Base-by-base conservation (phyloP, 2,329 filamentous ascomycete genomes). In the Mycocentrospora acerina region DNA sequence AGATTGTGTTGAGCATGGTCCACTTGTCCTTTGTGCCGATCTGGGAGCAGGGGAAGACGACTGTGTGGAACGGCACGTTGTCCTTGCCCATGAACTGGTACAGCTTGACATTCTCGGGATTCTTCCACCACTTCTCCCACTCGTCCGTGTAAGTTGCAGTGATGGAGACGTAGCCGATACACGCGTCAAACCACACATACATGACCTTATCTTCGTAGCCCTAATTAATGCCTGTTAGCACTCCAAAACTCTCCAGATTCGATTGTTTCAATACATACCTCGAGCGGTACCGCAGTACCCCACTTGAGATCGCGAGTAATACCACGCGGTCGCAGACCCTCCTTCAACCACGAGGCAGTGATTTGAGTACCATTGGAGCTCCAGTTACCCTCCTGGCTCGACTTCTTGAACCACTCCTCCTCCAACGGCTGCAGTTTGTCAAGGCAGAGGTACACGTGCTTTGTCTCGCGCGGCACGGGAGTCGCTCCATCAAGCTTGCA, bases 21-120 rank as follows among this genome's bases (percentile, higher is more conserved):
- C 90, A 96, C 48, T 84, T 83, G 55, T 95, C 85, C 29, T 78
- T 76, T 0, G 90, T 91, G 40, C 90, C 90, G 9, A 96, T 76
- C 66, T 95, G 86, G 28, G 84, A 90, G 19, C 81, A 87, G 2
- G 91, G 91, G 76, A 95, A 96, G 62, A 95, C 90, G 59, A 95
- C 87, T 29, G 86, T 87, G 72, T 95, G 90, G 75, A 91, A 93
- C 6, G 82, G 82, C 12, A 88, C 86, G 53, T 91, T 90, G 67
- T 91, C 87, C 67, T 95, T 96, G 71, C 90, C 90, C 81, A 95
- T 88, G 76, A 96, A 71, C 29, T 96, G 90, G 68, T 93, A 95
- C 10, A 96, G 79, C 61, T 85, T 80, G 32, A 96, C 90, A 24
- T 95, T 78, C 29, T 95, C 85, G 0, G 89, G 88, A 66, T 94